Evolutionary conservation across 768 basidiomycete species (phyloP).

Genomic region (Stropharia rugosoannulata): DNA sequence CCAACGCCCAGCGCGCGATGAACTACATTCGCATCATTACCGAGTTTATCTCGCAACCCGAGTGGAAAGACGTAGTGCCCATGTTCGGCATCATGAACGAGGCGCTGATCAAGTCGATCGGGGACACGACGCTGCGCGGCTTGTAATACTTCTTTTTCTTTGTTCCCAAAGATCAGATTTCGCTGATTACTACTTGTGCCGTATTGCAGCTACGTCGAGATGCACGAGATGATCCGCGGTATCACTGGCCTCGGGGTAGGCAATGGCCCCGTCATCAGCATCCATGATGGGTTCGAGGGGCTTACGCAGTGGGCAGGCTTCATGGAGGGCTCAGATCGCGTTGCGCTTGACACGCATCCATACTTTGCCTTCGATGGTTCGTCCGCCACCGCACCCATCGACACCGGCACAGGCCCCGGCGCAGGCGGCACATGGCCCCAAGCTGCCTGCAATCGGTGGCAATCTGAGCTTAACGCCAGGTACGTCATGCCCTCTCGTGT

Average conservation of each 20-base stretch:
- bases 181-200: constrained; percentile 4
- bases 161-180: constrained; percentile 11
- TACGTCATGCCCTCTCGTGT: constrained; percentile 17
- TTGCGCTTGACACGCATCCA: constrained; percentile 40
- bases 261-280: constrained; percentile 55
- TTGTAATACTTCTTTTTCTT: constrained; percentile 46
- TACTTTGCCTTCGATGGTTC: constrained; percentile 48
- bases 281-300: constrained; percentile 48
- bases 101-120: constrained; percentile 52
- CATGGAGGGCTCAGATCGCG: constrained; percentile 37
- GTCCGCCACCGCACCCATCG: constrained; percentile 34
- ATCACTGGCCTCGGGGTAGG: constrained; percentile 77
- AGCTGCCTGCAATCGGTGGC: constrained; percentile 62
- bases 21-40: constrained; percentile 77
- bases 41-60: constrained; percentile 81
- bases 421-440: constrained; percentile 47
- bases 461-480: constrained; percentile 51
- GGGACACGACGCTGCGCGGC: constrained; percentile 47
- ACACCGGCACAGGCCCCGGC: constrained; percentile 32
- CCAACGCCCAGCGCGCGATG: constrained; percentile 80
- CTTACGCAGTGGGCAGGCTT: constrained; percentile 32
- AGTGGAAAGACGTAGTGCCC: constrained; percentile 65
- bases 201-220: constrained; percentile 53
- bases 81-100: constrained; percentile 71
- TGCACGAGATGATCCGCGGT: constrained; percentile 62